Evolutionary conservation across 495 filamentous ascomycete species (phyloP).

Genomic region (Tetracladium marchalianum): DNA sequence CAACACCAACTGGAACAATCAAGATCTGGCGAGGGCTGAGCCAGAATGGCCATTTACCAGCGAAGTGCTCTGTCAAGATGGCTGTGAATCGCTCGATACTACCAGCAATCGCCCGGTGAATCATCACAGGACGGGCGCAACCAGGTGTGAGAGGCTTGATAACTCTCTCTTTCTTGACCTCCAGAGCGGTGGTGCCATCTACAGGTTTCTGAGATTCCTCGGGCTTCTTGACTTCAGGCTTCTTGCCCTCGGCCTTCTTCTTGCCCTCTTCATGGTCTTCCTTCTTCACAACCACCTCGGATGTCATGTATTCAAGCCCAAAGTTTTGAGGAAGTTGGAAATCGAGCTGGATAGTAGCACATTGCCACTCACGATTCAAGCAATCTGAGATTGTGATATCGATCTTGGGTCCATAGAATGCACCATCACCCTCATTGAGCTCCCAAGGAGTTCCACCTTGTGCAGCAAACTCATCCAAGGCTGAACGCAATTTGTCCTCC

Average conservation of each 20-base stretch:
- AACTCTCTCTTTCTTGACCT: conserved; percentile 18
- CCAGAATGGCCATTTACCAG: conserved; percentile 98
- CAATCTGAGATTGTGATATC: conserved; percentile 85
- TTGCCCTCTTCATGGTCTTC: conserved; percentile 26
- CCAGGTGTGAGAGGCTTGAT: conserved; percentile 50
- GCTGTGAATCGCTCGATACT: conserved; percentile 92
- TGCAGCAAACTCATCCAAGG: conserved; percentile 64
- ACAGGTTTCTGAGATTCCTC: conserved; percentile 21
- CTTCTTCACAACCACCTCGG: conserved; percentile 40
- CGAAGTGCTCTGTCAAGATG: conserved; percentile 91
- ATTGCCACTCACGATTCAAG: conserved; percentile 70
- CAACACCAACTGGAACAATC: conserved; percentile 83
- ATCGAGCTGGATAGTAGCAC: conserved; percentile 95
- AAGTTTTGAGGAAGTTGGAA: conserved; percentile 87
- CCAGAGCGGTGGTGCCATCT: conserved; percentile 3
- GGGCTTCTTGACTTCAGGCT: conserved; percentile 13
- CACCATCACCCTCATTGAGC: conserved; percentile 86
- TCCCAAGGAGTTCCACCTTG: conserved; percentile 65
- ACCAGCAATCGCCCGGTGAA: conserved; percentile 91
- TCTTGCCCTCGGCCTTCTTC: conserved; percentile 24
- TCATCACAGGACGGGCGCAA: conserved; percentile 89
- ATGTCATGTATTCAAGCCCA: conserved; percentile 71
- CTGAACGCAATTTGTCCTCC: conserved; percentile 64
- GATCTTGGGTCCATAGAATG: conserved; percentile 92
- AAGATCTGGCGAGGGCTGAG: conserved; percentile 85